Conservation (phyloP, 805 yeast genomes). For the Pichia scutulata region DNA sequence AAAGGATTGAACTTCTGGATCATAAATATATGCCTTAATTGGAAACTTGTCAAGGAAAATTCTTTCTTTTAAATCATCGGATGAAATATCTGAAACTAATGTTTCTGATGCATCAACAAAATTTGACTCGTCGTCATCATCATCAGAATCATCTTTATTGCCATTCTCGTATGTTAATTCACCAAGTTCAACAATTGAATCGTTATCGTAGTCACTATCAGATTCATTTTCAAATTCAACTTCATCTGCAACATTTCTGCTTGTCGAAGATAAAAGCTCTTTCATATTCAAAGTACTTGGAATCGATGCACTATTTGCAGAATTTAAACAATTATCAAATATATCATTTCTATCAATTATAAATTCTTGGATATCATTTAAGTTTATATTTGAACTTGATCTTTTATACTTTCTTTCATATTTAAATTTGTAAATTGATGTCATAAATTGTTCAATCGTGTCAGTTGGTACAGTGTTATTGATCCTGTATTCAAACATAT, state of each 20-base stretch:
- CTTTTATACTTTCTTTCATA: slow-evolving; percentile 67
- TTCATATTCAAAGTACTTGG: slow-evolving; percentile 10
- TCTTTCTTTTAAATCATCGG: slow-evolving; percentile 8
- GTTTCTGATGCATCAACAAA: slow-evolving; percentile 27
- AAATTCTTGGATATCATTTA: slow-evolving; percentile 51
- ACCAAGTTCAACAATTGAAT: not conserved
- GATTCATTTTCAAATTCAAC: slow-evolving; percentile 19
- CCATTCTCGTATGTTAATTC: slow-evolving; percentile 11
- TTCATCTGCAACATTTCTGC: slow-evolving; percentile 1
- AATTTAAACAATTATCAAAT: slow-evolving; percentile 17
- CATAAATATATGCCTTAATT: slow-evolving; percentile 45
- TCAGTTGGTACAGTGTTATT: slow-evolving; percentile 49
- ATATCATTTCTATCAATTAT: slow-evolving; percentile 30
- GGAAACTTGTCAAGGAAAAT: slow-evolving; percentile 14
- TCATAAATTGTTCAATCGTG: slow-evolving; percentile 56
- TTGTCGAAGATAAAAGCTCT: not conserved
- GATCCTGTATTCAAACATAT: slow-evolving; percentile 71
- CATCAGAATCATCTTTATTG: slow-evolving; percentile 22
- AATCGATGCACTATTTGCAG: slow-evolving; percentile 16
- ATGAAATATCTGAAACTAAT: slow-evolving; percentile 1
- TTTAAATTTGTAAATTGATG: slow-evolving; percentile 55
- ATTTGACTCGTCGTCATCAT: slow-evolving; percentile 14
- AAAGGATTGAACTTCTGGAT: slow-evolving; percentile 43
- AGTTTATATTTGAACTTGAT: slow-evolving; percentile 38
- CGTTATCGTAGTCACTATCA: slow-evolving; percentile 22